Conservation (phyloP, 345 rosid species). For the Tarenaya hassleriana region DNA sequence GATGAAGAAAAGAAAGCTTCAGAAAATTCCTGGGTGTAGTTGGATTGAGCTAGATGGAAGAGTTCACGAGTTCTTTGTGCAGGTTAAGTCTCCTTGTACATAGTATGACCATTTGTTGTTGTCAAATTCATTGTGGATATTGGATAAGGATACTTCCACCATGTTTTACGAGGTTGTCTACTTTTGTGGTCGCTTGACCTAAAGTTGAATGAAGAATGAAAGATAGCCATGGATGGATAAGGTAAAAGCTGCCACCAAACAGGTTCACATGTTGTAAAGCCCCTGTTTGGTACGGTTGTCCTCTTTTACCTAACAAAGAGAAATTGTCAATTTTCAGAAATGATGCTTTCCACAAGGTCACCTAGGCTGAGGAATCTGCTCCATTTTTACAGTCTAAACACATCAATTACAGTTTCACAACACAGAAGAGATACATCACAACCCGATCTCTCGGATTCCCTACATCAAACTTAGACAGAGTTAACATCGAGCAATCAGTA, state of each 20-base stretch:
- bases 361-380: conserved; percentile 8
- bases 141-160: too few relatives aligned
- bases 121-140: too few relatives aligned
- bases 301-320: too few relatives aligned
- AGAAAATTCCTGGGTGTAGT: conserved; percentile 53
- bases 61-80: conserved; percentile 45
- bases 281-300: too few relatives aligned
- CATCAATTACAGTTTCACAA: conserved; percentile 27
- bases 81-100: conserved; percentile 33
- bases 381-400: conserved; percentile 27
- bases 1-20: conserved; percentile 47
- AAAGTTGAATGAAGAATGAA: too few relatives aligned
- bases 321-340: conserved; percentile 7
- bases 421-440: conserved; percentile 18
- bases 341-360: conserved; percentile 13
- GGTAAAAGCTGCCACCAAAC: too few relatives aligned
- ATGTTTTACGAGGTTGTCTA: too few relatives aligned
- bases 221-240: too few relatives aligned
- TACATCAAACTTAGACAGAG: conserved; percentile 20
- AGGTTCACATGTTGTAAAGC: too few relatives aligned
- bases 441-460: conserved; percentile 1
- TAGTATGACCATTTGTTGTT: conserved; percentile 13
- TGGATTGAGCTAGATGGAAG: conserved; percentile 49
- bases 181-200: too few relatives aligned
- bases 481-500: conserved; percentile 24